These are phyloP conservation scores for Thalassiosira profunda DNA, from an alignment of 108 stramenopile species.

Conservation along the genomic window DNA sequence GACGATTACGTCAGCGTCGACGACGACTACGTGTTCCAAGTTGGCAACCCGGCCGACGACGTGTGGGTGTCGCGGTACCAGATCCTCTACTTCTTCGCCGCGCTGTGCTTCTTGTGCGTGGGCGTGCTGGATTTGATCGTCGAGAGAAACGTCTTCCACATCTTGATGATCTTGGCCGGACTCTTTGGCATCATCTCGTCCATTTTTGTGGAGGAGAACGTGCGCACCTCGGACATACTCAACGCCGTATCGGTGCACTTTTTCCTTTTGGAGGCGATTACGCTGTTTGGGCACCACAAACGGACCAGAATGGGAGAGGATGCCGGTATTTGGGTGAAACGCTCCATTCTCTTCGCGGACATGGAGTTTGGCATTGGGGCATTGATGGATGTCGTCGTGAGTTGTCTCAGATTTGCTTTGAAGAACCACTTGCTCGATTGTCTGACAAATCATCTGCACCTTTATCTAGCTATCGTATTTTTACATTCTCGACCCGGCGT, in stretches of 20 bases:
- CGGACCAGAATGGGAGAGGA: neutral
- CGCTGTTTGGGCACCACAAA: neutral
- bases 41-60: neutral
- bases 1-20: neutral
- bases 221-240: slow-evolving; percentile 17
- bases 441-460: neutral
- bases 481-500: slow-evolving; percentile 11
- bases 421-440: neutral
- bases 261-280: slow-evolving; percentile 9
- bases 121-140: slow-evolving; percentile 12
- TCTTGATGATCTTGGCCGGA: slow-evolving; percentile 18
- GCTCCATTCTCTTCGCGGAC: slow-evolving; percentile 1
- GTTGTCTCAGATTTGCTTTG: neutral
- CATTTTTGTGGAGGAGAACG: slow-evolving; percentile 9
- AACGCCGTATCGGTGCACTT: slow-evolving; percentile 23
- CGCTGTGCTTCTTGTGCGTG: slow-evolving; percentile 6
- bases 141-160: slow-evolving; percentile 2
- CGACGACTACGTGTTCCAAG: slow-evolving; percentile 6
- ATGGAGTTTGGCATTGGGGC: slow-evolving; percentile 14
- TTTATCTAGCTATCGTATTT: slow-evolving; percentile 11
- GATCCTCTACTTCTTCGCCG: slow-evolving; percentile 19
- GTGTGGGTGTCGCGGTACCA: slow-evolving; percentile 15
- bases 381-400: slow-evolving; percentile 20
- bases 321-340: neutral
- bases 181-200: slow-evolving; percentile 16